phyloP scores from a whole-genome alignment of 768 basidiomycete genomes.

The Amanita inopinata region DNA sequence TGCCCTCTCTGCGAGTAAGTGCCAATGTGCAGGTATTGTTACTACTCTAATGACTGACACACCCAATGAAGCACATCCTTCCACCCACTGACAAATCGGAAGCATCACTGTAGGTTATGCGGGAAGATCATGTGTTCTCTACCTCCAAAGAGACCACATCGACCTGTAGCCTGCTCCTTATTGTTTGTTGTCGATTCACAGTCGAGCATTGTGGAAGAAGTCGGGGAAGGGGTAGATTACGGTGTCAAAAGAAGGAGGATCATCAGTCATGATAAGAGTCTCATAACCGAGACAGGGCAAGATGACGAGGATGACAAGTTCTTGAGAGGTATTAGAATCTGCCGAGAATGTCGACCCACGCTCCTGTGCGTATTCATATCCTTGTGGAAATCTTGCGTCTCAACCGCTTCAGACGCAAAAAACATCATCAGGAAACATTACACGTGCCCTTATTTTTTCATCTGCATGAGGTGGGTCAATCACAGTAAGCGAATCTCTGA shows the following conservation, averaged over 20 bases:
- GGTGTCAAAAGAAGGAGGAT: slow-evolving; percentile 52
- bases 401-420: slow-evolving; percentile 50
- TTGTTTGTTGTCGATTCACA: slow-evolving; percentile 81
- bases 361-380: slow-evolving; percentile 49
- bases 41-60: no score
- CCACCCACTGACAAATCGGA: slow-evolving; percentile 83
- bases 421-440: slow-evolving; percentile 59
- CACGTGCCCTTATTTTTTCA: slow-evolving; percentile 52
- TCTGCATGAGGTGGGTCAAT: slow-evolving; percentile 53
- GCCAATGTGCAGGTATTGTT: no score
- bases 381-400: slow-evolving; percentile 6
- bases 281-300: slow-evolving; percentile 22
- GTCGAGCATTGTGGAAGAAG: slow-evolving; percentile 73
- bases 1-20: slow-evolving; percentile 83
- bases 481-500: neutral
- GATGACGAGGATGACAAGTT: slow-evolving; percentile 70
- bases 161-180: slow-evolving; percentile 61
- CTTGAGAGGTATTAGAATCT: slow-evolving; percentile 81
- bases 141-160: slow-evolving; percentile 63
- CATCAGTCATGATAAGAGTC: neutral
- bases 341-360: slow-evolving; percentile 70
- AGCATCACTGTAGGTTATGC: slow-evolving; percentile 94
- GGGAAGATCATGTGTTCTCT: slow-evolving; percentile 88
- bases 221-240: slow-evolving; percentile 75
- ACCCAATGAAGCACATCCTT: slow-evolving; percentile 76